These are phyloP conservation scores for Auricularia heimuer DNA, from an alignment of 768 basidiomycete genomes.

Conservation along the genomic window DNA sequence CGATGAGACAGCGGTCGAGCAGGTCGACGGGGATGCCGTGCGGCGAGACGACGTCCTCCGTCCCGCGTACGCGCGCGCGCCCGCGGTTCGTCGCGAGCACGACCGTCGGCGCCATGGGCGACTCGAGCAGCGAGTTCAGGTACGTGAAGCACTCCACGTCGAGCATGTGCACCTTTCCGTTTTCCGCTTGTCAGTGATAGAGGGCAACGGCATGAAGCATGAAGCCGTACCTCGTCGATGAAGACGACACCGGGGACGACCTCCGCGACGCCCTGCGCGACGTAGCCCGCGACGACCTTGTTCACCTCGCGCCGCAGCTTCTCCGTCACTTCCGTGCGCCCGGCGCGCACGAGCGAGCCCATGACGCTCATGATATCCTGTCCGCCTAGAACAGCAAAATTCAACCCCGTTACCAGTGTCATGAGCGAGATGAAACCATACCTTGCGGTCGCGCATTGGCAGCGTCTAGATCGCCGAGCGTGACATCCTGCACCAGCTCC, in stretches of 20 bases:
- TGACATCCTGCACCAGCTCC: constrained; percentile 91
- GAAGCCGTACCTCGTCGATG: constrained; percentile 79
- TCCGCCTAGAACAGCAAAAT: constrained; percentile 34
- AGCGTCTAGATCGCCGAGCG: constrained; percentile 88
- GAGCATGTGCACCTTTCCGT: constrained; percentile 88
- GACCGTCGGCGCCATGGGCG: constrained; percentile 94
- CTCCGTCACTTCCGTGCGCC: constrained; percentile 93
- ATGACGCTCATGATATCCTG: constrained; percentile 99
- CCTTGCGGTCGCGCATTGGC: constrained; percentile 91
- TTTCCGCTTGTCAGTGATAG: background rate
- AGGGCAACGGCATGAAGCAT: background rate
- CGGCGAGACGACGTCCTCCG: constrained; percentile 80
- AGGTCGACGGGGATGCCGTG: constrained; percentile 93
- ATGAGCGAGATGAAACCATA: background rate
- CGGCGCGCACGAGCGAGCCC: constrained; percentile 80
- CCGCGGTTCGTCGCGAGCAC: constrained; percentile 96
- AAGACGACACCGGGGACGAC: constrained; percentile 97
- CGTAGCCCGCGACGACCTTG: constrained; percentile 94
- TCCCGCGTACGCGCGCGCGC: constrained; percentile 84
- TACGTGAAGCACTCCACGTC: constrained; percentile 99
- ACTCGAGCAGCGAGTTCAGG: constrained; percentile 90
- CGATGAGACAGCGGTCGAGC: constrained; percentile 91
- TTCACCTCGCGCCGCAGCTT: constrained; percentile 93
- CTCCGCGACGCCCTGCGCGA: constrained; percentile 97
- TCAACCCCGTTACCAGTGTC: background rate